These are phyloP conservation scores for Posidonia oceanica DNA, from an alignment of 116 monocot species.

Conservation along the genomic window DNA sequence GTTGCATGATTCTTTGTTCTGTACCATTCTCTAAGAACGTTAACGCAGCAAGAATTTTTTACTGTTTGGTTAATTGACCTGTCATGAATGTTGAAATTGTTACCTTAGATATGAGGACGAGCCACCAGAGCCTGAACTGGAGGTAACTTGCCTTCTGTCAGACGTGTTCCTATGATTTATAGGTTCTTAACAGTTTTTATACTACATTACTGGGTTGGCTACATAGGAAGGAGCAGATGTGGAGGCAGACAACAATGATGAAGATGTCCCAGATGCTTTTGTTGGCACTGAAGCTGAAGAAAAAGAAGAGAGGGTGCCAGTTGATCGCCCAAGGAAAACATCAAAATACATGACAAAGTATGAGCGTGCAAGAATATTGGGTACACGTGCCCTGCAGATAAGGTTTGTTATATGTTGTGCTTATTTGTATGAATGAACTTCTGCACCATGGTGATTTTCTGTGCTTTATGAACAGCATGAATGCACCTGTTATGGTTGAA, in stretches of 20 bases:
- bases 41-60: too few species aligned
- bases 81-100: too few species aligned
- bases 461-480: constrained; percentile 44
- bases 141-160: constrained; percentile 23
- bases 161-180: background rate
- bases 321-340: constrained; percentile 57
- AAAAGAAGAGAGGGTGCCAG: constrained; percentile 41
- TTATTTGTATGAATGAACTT: background rate
- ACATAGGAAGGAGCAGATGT: constrained; percentile 77
- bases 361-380: constrained; percentile 92
- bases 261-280: constrained; percentile 50
- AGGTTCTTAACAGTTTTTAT: background rate
- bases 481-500: constrained; percentile 85
- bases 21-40: background rate
- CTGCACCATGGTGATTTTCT: background rate
- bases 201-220: background rate
- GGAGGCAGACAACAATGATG: constrained; percentile 62
- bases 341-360: constrained; percentile 99
- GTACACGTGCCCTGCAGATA: constrained; percentile 96
- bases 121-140: constrained; percentile 92
- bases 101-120: constrained; percentile 77
- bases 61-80: too few species aligned
- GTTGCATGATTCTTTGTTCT: background rate
- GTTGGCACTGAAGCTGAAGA: constrained; percentile 55
- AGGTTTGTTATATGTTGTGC: constrained; percentile 30